A percentile compares a stretch with the other conserved stretches of the same genome.
These are phyloP conservation scores for Escallonia rubra DNA, from an alignment of 129 eudicot genomes.

Conservation along the genomic window DNA sequence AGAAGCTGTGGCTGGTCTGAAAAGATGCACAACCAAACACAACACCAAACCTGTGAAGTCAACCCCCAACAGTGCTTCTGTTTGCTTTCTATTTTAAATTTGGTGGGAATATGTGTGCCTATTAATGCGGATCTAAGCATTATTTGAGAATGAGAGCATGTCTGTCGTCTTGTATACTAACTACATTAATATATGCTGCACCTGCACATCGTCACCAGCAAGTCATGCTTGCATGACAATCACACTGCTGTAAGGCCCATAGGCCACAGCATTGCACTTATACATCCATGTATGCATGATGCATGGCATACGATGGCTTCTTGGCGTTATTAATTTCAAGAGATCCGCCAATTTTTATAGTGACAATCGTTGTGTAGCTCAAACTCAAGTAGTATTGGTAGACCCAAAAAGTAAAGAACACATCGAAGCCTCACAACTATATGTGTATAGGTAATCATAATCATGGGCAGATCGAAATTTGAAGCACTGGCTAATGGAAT, in stretches of 20 bases:
- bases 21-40: constrained; percentile 6
- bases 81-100: constrained; percentile 8
- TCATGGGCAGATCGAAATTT: no score
- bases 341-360: no score
- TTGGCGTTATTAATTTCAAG: neutral
- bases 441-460: no score
- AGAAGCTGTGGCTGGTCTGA: neutral
- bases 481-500: no score
- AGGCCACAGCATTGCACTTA: no score
- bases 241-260: neutral
- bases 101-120: constrained; percentile 42
- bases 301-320: neutral
- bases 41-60: constrained; percentile 35
- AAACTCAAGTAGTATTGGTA: no score
- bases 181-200: no score
- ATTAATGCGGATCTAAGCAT: constrained; percentile 59
- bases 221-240: no score
- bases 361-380: no score
- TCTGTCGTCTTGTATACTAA: constrained; percentile 46
- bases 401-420: no score
- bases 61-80: constrained; percentile 25
- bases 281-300: neutral
- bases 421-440: no score
- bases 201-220: no score
- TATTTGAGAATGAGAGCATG: constrained; percentile 58